Conservation (phyloP, 495 filamentous ascomycete genomes). For the Aspergillus homomorphus region DNA sequence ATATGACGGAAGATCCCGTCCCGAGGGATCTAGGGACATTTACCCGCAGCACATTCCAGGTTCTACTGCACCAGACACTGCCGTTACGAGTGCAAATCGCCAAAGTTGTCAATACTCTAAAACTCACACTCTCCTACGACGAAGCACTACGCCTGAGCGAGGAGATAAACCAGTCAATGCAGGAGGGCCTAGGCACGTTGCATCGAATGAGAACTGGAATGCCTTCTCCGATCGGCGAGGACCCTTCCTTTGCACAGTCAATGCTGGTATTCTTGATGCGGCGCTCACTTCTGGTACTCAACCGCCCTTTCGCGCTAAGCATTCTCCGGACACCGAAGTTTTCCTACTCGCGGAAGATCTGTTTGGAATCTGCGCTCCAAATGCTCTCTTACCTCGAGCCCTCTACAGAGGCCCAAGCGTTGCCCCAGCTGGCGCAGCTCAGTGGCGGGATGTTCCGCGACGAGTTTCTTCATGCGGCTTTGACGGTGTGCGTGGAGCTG, state of each 20-base stretch:
- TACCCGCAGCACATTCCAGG: conserved; percentile 53
- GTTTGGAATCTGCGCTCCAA: conserved; percentile 49
- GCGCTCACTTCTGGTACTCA: conserved; percentile 51
- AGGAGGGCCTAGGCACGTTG: conserved; percentile 28
- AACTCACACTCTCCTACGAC: conserved; percentile 47
- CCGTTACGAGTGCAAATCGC: conserved; percentile 48
- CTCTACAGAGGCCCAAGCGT: conserved; percentile 15
- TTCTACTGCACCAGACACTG: conserved; percentile 46
- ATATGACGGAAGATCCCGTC: conserved; percentile 32
- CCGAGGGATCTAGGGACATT: conserved; percentile 31
- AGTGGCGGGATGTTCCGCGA: conserved; percentile 39
- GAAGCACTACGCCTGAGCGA: conserved; percentile 47
- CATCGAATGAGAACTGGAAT: conserved; percentile 24
- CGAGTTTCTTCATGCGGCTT: conserved; percentile 38
- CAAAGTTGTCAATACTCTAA: conserved; percentile 47
- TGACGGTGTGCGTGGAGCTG: conserved; percentile 39
- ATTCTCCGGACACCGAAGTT: conserved; percentile 48
- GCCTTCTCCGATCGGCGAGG: conserved; percentile 28
- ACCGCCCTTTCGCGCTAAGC: conserved; percentile 50
- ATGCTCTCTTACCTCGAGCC: conserved; percentile 46
- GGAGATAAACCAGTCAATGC: conserved; percentile 35
- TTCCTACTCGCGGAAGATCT: conserved; percentile 55
- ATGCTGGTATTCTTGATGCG: conserved; percentile 45
- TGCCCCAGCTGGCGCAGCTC: conserved; percentile 34
- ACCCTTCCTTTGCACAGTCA: conserved; percentile 32